Base-by-base conservation (phyloP, 2,329 filamentous ascomycete genomes). In the Gaeumannomyces sp. region DNA sequence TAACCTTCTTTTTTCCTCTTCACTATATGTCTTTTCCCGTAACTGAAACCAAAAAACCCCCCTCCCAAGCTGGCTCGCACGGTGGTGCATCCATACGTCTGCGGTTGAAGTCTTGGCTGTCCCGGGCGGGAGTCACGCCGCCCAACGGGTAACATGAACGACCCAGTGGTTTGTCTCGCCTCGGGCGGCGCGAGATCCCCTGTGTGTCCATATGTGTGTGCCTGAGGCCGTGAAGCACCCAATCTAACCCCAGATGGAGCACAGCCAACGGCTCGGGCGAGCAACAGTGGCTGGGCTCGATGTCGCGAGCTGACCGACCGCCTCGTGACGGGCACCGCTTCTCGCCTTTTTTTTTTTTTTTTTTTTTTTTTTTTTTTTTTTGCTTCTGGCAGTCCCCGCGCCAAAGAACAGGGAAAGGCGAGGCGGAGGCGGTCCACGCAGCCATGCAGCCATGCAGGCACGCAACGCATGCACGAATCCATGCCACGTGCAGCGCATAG, bases 351-450 rank as follows among this genome's bases (percentile, higher is more conserved):
- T 29, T 29, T 29, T 29, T 45, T 45, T 13, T 10, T 33, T 10
- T 8, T 33, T 8, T 33, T 8, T 33, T 33, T 33, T 33, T 33
- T 33, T 33, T 33, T 33, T 45, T 22, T 45, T 16, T 53, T 25
- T 53, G 45, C 22, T 4, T 53, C 22, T 61, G 35, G 35, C 60
- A 45, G 35, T 61, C 25, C n/a, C 31, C 19, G 22, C 60, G 13
- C 60, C 60, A 61, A 19, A 45, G 60, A 27, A 7, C 60, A 53
- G n/a, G 45, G 45, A 53, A 53, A 25, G 45, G 8, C 45, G 45
- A 53, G 45, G 45, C 45, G 45, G 45, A 53, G 45, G 45, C 45
- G 45, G 45, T 53, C 45, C 45, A 53, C 45, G 45, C 45, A 53
- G 19, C 22, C 45, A 53, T 53, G 45, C 45, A 53, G 45, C 6